Base-by-base conservation (phyloP, 371 early-diverging fungal genomes). In the Vavraia culicis region DNA sequence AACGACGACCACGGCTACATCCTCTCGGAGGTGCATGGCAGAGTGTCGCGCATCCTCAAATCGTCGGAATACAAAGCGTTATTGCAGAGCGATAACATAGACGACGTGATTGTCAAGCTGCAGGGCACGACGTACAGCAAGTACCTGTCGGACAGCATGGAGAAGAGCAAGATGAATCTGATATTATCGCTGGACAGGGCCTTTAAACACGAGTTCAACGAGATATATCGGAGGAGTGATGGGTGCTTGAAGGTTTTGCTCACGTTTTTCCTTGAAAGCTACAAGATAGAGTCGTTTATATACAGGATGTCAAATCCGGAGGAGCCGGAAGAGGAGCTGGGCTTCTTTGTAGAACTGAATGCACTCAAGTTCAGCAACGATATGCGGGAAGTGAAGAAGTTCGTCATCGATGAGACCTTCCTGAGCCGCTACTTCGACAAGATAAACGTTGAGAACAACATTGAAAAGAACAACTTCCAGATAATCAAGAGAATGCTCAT, bases 211-310 rank as follows among this genome's bases (percentile, higher is more conserved):
- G 63, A 62, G 35, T 41, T 62, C 23, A 44, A 51, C n/a, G 35
- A 58, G 10, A 53, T 43, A 27, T 16, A 49, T 1, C 16, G 8
- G 41, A 14, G 18, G 1, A 33, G 46, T 4, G 43, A 31, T 45
- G 18, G 41, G 5, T 32, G 34, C 9, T 22, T 45, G 31, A 45
- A 19, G 42, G 35, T 32, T 11, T 39, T 43, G 20, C 22, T 61
- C 0, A 44, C 52, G 11, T 64, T 54, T 41, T 61, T 53, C 31
- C 38, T 54, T 18, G 58, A 61, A n/a, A 42, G 15, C 22, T 48
- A 57, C 23, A 48, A 41, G 31, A 61, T 64, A 7, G 37, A 49
- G 10, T 52, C 52, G 34, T 64, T 64, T 39, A 51, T 64, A 15
- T 59, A 42, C 32, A 54, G 51, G 33, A 16, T 20, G 2, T 34